Base-by-base conservation (phyloP, 345 rosid genomes). In the Rhodamnia argentea region DNA sequence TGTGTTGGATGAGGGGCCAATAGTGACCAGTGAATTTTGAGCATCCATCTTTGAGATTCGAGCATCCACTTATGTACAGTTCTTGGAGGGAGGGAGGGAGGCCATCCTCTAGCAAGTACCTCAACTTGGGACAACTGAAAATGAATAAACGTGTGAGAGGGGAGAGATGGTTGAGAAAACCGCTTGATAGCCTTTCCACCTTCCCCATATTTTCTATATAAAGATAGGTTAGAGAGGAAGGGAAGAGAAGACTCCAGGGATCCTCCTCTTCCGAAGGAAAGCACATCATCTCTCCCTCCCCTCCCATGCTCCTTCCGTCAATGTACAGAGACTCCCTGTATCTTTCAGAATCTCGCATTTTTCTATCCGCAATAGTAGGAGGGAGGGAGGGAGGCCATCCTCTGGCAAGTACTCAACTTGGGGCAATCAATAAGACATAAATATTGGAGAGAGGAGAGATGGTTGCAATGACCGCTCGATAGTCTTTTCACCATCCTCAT, bases 91-190 rank as follows among this genome's bases (percentile, higher is more conserved):
- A 59, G 6, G 70, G 37, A 59, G 70, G 70, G 6, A 59, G 18
- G 70, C 37, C 70, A 59, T 59, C 70, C 37, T n/a, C 18, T n/a
- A 37, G 70, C 37, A 59, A 2, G 2, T n/a, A 0, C 70, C 70
- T 59, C 9, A 59, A n/a, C 37, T n/a, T 59, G 9, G 18, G 32
- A 18, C 37, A n/a, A n/a, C n/a, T n/a, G n/a, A n/a, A n/a, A 59
- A 1, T 0, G 0, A 0, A 11, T n/a, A 59, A n/a, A 1, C 1
- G 2, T 6, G 6, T 0, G 70, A 59, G 37, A n/a, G 37, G n/a
- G 37, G 70, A 59, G 37, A 59, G 18, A 59, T n/a, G 70, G 8
- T n/a, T 13, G 18, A 2, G 18, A 59, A 59, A 8, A 27, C 18
- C 18, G 3, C 7, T 1, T 5, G 37, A 59, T n/a, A 59, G 32